These are phyloP conservation scores for Pneumocystis murina DNA, from an alignment of 1,139 yeast genomes.

Conservation along the genomic window DNA sequence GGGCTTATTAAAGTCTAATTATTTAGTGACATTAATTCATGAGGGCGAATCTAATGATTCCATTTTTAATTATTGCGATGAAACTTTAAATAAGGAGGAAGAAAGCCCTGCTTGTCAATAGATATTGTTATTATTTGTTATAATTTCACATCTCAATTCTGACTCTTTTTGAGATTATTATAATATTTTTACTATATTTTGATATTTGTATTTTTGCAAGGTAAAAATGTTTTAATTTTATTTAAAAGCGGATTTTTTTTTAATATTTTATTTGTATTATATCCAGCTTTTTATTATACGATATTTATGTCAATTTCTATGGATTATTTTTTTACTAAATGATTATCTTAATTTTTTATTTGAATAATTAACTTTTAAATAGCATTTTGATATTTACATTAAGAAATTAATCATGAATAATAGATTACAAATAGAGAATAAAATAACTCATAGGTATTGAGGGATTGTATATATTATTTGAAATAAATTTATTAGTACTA, in stretches of 20 bases:
- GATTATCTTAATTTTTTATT: background rate
- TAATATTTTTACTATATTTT: background rate
- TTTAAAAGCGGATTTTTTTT: background rate
- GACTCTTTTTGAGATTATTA: background rate
- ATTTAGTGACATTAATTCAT: background rate
- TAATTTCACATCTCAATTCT: background rate
- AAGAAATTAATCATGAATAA: too few species aligned
- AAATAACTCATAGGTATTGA: too few species aligned
- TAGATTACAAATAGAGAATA: too few species aligned
- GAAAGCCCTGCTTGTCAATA: background rate
- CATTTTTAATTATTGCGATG: background rate
- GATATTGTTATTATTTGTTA: background rate
- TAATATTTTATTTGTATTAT: background rate
- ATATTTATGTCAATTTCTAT: background rate
- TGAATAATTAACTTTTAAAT: background rate
- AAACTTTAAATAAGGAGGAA: background rate
- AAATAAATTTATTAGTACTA: too few species aligned
- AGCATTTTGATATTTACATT: too few species aligned
- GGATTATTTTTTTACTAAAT: background rate
- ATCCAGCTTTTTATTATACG: background rate
- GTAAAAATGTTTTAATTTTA: background rate
- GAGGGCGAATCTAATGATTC: background rate
- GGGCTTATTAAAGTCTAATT: background rate
- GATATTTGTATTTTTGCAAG: background rate
- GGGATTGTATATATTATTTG: too few species aligned